A percentile compares a stretch with the other conserved stretches of the same genome.
Conservation (phyloP, 805 yeast genomes). For the Cyberlindnera lachancei region DNA sequence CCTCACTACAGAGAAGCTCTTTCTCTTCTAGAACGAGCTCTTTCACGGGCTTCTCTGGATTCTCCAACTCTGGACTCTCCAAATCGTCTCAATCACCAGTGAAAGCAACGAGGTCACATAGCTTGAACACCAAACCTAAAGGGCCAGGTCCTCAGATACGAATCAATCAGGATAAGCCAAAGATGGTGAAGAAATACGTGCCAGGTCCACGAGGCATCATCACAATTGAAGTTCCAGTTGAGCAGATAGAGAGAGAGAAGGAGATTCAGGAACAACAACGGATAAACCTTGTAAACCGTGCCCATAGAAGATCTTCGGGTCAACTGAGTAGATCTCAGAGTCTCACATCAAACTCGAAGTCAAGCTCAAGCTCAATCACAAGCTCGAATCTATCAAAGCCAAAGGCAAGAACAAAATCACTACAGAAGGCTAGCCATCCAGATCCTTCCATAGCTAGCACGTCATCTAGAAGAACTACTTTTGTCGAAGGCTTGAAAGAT, state of each 20-base stretch:
- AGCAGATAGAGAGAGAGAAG: constrained; percentile 15
- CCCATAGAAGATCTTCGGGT: background rate
- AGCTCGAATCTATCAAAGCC: too few species aligned
- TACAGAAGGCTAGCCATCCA: background rate
- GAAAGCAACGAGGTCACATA: constrained; percentile 1
- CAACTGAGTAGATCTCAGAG: constrained; percentile 7
- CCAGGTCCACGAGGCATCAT: constrained; percentile 71
- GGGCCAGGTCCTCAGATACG: background rate
- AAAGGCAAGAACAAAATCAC: constrained; percentile 6
- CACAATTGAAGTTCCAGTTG: constrained; percentile 59
- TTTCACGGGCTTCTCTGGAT: constrained; percentile 10
- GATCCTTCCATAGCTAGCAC: background rate
- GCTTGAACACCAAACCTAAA: constrained; percentile 2
- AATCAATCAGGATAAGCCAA: constrained; percentile 19
- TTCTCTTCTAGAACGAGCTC: constrained; percentile 11
- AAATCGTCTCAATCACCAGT: background rate
- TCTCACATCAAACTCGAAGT: too few species aligned
- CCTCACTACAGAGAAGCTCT: constrained; percentile 13
- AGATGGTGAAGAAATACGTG: constrained; percentile 58
- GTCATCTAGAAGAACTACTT: constrained; percentile 11
- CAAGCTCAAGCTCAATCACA: too few species aligned
- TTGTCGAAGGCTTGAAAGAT: constrained; percentile 16
- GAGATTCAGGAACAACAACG: background rate
- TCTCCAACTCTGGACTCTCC: background rate
- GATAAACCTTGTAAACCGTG: too few species aligned